Base-by-base conservation (phyloP, 768 basidiomycete species). In the Panus rudis region DNA sequence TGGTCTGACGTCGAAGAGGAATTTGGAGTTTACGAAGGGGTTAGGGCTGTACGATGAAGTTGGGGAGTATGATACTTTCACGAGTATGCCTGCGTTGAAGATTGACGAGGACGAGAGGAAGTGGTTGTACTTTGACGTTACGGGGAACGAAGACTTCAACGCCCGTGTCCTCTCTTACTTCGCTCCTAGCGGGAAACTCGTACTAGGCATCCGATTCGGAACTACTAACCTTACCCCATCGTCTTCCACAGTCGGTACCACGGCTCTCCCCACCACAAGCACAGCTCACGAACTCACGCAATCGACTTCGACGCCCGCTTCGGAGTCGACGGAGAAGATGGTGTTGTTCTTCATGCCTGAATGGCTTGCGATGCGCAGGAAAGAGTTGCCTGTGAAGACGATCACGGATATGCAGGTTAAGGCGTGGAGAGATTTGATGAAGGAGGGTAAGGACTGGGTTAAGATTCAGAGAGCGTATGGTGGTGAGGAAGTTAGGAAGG, bases 331-430 rank as follows among this genome's bases (percentile, higher is more conserved):
- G 16, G 23, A 47, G 2, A 56, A 53, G 3, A 46, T 71, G 10
- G 79, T 81, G 49, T 59, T 61, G 12, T 84, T 84, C 56, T 84
- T 84, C 60, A 81, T 78, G 78, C 70, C 71, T 3, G 78, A 81
- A 57, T 84, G 83, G 83, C 64, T 84, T 2, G 66, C 71, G 32
- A 63, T 70, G 17, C 77, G 81, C 12, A 69, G 64, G 52, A 61
- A 63, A 37, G 68, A 79, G 47, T 60, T 81, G 1, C 57, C 71
- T 0, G 49, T 69, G 0, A 37, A 53, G 11, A 68, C 76, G 44
- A 79, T 84, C 38, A 67, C 70, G 31, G 43, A 41, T 8, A 54
- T 72, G 48, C 83, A 84, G 54, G 62, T 67, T 35, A 37, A 59
- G 8, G 83, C 78, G 5, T 84, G 82, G 82, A 61, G 54, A n/a